Evolutionary conservation across 73 alveolate species (phyloP).

Genomic region (Urostyla sp.): DNA sequence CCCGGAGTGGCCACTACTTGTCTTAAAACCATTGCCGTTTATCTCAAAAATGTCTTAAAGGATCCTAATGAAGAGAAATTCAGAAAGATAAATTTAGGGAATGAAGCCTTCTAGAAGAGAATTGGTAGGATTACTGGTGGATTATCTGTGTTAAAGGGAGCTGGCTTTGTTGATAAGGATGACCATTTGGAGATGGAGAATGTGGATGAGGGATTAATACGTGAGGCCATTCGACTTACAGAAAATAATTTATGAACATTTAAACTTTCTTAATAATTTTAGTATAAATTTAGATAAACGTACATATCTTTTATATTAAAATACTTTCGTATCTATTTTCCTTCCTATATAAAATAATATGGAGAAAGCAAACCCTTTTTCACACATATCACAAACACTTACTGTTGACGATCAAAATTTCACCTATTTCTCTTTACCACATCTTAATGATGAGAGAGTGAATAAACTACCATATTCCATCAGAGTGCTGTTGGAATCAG

Average conservation of each 20-base stretch:
- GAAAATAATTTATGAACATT: slow-evolving; percentile 46
- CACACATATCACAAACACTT: slow-evolving; percentile 18
- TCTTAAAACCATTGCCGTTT: slow-evolving; percentile 64
- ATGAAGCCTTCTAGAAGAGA: slow-evolving; percentile 75
- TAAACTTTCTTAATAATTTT: not conserved
- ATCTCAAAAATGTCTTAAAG: slow-evolving; percentile 55
- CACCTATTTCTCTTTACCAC: slow-evolving; percentile 65
- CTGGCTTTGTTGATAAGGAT: slow-evolving; percentile 72
- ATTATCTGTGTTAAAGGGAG: slow-evolving; percentile 69
- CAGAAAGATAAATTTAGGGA: slow-evolving; percentile 65
- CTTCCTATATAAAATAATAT: not conserved
- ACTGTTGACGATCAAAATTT: slow-evolving; percentile 52
- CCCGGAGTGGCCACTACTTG: slow-evolving; percentile 83
- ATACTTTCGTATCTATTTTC: not conserved
- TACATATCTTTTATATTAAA: not conserved
- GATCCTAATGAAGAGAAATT: slow-evolving; percentile 76
- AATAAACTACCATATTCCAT: slow-evolving; percentile 85
- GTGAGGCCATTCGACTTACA: slow-evolving; percentile 50
- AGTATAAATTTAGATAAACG: not conserved
- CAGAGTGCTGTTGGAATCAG: slow-evolving; percentile 86
- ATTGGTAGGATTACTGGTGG: slow-evolving; percentile 80
- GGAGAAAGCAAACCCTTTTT: slow-evolving; percentile 65
- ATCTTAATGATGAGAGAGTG: slow-evolving; percentile 75
- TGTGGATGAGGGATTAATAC: slow-evolving; percentile 20
- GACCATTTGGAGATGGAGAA: slow-evolving; percentile 39